phyloP scores from a whole-genome alignment of 1,284 basidiomycete species.

The Fistulinella staudtii region DNA sequence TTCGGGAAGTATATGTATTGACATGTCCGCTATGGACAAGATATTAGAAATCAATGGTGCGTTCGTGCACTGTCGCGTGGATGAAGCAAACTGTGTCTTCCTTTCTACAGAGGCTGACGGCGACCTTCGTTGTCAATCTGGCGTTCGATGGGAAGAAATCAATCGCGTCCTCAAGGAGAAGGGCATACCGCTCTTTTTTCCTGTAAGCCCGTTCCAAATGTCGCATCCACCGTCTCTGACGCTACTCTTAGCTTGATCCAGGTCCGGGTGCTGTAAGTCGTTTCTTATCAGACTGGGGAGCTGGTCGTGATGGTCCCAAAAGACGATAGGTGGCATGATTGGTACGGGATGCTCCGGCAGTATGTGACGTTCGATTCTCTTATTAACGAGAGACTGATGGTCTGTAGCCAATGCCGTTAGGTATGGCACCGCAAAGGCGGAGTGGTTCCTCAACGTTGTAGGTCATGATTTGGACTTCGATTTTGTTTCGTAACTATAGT shows the following conservation, averaged over 20 bases:
- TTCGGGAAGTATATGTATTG: constrained; percentile 64
- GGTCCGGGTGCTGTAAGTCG: constrained; percentile 48
- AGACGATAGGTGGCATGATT: constrained; percentile 58
- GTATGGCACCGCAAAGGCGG: constrained; percentile 74
- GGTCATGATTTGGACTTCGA: constrained; percentile 22
- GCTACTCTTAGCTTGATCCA: constrained; percentile 43
- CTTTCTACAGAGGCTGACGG: constrained; percentile 48
- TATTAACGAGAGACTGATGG: not conserved
- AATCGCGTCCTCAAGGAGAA: constrained; percentile 71
- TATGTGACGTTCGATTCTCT: constrained; percentile 27
- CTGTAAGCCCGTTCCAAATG: constrained; percentile 39
- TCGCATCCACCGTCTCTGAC: not conserved
- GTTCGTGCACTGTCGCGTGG: constrained; percentile 3
- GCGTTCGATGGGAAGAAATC: constrained; percentile 85
- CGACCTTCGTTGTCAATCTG: constrained; percentile 78
- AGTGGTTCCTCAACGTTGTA: constrained; percentile 68
- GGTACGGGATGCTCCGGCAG: constrained; percentile 55
- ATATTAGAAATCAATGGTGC: constrained; percentile 49
- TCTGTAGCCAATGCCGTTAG: constrained; percentile 70
- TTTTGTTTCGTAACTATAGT: not conserved
- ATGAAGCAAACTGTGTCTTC: not conserved
- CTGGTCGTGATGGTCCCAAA: constrained; percentile 11
- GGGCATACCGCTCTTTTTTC: constrained; percentile 68
- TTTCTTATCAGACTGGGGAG: constrained; percentile 1
- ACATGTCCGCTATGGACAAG: constrained; percentile 63